Conservation (phyloP, 768 basidiomycete genomes). For the Clavulina sp. region DNA sequence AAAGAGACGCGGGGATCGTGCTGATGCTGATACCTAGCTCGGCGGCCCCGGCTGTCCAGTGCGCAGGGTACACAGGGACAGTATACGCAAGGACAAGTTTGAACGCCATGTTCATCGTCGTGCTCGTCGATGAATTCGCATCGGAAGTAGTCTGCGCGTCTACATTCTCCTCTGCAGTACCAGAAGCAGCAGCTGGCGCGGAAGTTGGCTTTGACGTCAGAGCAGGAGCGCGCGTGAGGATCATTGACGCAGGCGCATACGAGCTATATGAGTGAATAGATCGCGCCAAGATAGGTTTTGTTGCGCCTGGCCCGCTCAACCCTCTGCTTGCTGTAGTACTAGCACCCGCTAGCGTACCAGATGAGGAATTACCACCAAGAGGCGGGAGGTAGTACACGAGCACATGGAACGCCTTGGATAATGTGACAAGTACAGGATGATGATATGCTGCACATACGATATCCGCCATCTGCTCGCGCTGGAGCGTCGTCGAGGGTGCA, state of each 20-base stretch:
- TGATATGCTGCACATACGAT: slow-evolving; percentile 56
- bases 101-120: slow-evolving; percentile 39
- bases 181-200: no score
- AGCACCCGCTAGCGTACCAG: no score
- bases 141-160: no score
- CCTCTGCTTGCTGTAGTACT: no score
- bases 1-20: not conserved
- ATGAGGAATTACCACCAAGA: slow-evolving; percentile 7
- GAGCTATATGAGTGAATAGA: slow-evolving; percentile 62
- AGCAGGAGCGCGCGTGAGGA: slow-evolving; percentile 30
- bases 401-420: slow-evolving; percentile 49
- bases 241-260: slow-evolving; percentile 61
- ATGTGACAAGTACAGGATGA: slow-evolving; percentile 56
- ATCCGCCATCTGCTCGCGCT: no score
- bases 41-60: slow-evolving; percentile 64
- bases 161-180: no score
- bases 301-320: no score
- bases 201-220: slow-evolving; percentile 35
- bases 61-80: slow-evolving; percentile 59
- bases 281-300: slow-evolving; percentile 20
- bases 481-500: no score
- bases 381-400: slow-evolving; percentile 51
- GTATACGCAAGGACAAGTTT: slow-evolving; percentile 62
- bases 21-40: slow-evolving; percentile 45
- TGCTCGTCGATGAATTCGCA: no score